Base-by-base conservation (phyloP, 2,329 filamentous ascomycete genomes). In the Lecanicillium sp. region DNA sequence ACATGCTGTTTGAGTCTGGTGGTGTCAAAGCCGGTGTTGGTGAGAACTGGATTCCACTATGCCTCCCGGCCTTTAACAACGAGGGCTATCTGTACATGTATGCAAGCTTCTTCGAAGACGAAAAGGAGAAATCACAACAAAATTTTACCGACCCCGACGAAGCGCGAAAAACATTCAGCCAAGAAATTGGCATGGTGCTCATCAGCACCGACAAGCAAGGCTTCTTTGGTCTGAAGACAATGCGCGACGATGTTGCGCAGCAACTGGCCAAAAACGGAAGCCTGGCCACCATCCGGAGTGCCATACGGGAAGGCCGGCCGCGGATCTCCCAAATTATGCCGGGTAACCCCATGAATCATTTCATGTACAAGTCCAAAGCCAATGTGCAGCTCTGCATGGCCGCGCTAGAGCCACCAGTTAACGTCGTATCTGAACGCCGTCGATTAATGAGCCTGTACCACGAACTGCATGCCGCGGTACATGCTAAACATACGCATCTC, bases 51-150 rank as follows among this genome's bases (percentile, higher is more conserved):
- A 91, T 97, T 40, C 93, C 93, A 0, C 75, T 98, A 6, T 98
- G 93, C 59, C 77, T 98, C 3, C 94, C 93, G 1, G 91, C 90
- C 5, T 98, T 98, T 70, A 98, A 98, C 69, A 97, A 89, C 64
- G 87, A 84, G 44, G 94, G 93, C 21, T 98, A 95, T 62, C 76
- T 98, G 2, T 96, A 98, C 71, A 97, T 98, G 90, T 98, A 97
- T 61, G 93, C 98, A 62, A 95, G 88, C 71, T 98, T 97, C 64
- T 79, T 98, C 52, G 83, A 88, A 56, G 73, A 79, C 30, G 66
- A 73, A 20, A 71, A 70, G 66, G 52, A 57, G 44, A 55, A 70
- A 52, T 17, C 17, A 2, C 14, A n/a, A 23, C 21, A 36, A 14
- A 56, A 62, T 26, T 62, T 70, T 29, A 65, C 67, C 51, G 52